These are phyloP conservation scores for Vigna mungo DNA, from an alignment of 306 rosid species.

Conservation along the genomic window DNA sequence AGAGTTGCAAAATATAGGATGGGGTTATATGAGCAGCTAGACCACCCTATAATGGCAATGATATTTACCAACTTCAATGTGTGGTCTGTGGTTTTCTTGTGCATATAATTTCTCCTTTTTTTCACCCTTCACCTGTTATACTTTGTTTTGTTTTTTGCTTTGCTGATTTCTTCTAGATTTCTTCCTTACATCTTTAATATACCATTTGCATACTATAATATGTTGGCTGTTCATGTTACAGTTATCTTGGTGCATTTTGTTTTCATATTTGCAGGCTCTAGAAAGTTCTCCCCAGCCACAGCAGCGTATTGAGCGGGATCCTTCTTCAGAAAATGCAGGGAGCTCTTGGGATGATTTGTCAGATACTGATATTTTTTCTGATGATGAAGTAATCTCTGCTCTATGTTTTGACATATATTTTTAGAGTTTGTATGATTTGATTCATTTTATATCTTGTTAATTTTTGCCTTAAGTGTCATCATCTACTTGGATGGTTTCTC, in stretches of 20 bases:
- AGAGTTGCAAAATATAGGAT: background rate
- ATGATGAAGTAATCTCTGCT: conserved; percentile 62
- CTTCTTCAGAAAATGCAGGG: conserved; percentile 61
- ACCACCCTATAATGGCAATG: conserved; percentile 3
- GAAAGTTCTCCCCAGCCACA: conserved; percentile 64
- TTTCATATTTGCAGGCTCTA: conserved; percentile 59
- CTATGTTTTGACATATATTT: conserved; percentile 22
- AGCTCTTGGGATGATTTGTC: conserved; percentile 68
- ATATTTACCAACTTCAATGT: background rate
- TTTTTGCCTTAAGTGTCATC: conserved; percentile 28
- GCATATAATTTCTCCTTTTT: background rate
- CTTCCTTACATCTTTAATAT: conserved; percentile 15
- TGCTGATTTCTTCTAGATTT: background rate
- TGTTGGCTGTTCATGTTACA: conserved; percentile 7
- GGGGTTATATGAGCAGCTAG: background rate
- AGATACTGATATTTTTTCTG: conserved; percentile 63
- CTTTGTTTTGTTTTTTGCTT: conserved; percentile 6
- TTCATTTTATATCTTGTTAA: conserved; percentile 29
- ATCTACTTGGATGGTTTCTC: conserved; percentile 31
- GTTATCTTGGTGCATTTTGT: conserved; percentile 9
- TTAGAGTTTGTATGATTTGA: conserved; percentile 23
- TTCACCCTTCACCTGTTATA: background rate
- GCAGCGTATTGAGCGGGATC: conserved; percentile 60
- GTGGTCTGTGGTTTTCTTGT: background rate
- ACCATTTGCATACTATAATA: conserved; percentile 15